A percentile compares a stretch with the other conserved stretches of the same genome.
phyloP scores from a whole-genome alignment of 768 basidiomycete genomes.

The Amanita pseudoporphyria region DNA sequence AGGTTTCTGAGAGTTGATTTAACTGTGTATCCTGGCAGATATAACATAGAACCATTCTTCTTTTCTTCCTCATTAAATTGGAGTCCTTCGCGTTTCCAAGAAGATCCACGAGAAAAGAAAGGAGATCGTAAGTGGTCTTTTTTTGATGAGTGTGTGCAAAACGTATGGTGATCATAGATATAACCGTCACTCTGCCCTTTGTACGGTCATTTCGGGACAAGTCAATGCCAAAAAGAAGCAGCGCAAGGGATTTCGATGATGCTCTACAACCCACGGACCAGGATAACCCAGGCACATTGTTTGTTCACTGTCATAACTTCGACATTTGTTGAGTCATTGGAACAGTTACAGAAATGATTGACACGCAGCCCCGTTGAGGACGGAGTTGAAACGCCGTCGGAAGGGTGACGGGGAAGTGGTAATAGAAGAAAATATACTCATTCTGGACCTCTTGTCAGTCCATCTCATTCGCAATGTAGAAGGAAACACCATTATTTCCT shows the following conservation, averaged over 20 bases:
- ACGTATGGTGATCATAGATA: constrained; percentile 27
- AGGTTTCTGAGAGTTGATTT: neutral
- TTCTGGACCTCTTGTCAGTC: constrained; percentile 38
- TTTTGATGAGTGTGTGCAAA: neutral
- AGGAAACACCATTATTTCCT: constrained; percentile 41
- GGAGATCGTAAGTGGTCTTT: constrained; percentile 42
- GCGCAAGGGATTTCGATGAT: constrained; percentile 8
- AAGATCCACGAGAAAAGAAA: constrained; percentile 25
- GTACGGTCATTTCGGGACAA: constrained; percentile 30
- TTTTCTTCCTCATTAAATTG: constrained; percentile 57
- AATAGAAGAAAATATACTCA: constrained; percentile 23
- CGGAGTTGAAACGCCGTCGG: neutral
- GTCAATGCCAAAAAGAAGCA: constrained; percentile 9
- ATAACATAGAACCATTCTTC: constrained; percentile 57
- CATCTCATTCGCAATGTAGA: constrained; percentile 36
- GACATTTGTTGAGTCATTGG: neutral
- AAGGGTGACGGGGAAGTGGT: neutral
- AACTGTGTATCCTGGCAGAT: constrained; percentile 21
- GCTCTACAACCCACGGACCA: constrained; percentile 5
- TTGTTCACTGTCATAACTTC: neutral
- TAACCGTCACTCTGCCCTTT: constrained; percentile 49
- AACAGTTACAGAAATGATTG: constrained; percentile 16
- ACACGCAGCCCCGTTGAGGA: constrained; percentile 29
- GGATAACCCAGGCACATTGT: neutral
- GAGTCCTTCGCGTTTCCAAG: constrained; percentile 61